Evolutionary conservation across 1,139 yeast genomes (phyloP).

Genomic region (Lodderomyces pseudojiufengensis): DNA sequence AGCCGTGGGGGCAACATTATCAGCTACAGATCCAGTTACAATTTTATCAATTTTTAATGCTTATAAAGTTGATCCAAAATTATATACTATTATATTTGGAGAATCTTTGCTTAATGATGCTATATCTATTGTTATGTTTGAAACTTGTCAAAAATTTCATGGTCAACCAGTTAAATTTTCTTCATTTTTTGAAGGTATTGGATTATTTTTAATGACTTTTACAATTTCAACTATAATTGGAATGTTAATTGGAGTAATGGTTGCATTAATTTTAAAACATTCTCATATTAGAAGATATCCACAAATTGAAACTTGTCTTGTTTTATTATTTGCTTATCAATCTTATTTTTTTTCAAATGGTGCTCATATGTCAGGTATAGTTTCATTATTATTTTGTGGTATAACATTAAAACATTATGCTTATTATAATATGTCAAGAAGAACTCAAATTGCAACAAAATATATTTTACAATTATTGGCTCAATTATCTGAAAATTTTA

Average conservation of each 20-base stretch:
- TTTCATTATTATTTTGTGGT: constrained; percentile 90
- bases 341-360: constrained; percentile 98
- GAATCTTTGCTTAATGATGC: constrained; percentile 96
- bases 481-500: constrained; percentile 92
- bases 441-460: constrained; percentile 95
- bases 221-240: constrained; percentile 93
- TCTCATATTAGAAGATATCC: constrained; percentile 92
- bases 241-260: constrained; percentile 76
- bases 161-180: constrained; percentile 74
- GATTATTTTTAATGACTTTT: constrained; percentile 89
- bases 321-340: constrained; percentile 86
- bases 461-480: constrained; percentile 92
- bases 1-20: constrained; percentile 94
- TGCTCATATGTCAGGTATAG: constrained; percentile 99
- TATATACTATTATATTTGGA: constrained; percentile 95
- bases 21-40: constrained; percentile 99
- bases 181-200: constrained; percentile 88
- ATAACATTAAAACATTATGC: constrained; percentile 96
- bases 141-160: constrained; percentile 94
- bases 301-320: constrained; percentile 92
- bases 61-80: constrained; percentile 94
- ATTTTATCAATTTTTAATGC: constrained; percentile 94
- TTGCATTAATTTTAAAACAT: constrained; percentile 87
- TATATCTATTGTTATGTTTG: constrained; percentile 97
- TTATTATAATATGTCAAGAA: constrained; percentile 92